A percentile compares a stretch with the other conserved stretches of the same genome.
Conservation (phyloP, 495 filamentous ascomycete species). For the Friedmanniomyces simplex region DNA sequence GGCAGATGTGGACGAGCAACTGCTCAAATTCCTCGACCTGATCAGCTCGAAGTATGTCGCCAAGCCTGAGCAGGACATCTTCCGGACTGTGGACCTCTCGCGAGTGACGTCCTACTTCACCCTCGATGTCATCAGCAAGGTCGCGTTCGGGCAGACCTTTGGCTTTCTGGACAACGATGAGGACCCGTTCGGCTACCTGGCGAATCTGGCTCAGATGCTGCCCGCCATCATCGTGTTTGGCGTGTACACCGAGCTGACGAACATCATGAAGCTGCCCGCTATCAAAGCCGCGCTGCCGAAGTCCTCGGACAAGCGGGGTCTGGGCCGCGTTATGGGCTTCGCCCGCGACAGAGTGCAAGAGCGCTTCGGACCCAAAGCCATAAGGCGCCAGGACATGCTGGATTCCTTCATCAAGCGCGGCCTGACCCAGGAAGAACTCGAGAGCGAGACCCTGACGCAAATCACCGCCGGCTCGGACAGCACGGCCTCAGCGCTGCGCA, state of each 20-base stretch:
- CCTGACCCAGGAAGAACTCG: constrained; percentile 32
- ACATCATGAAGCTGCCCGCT: constrained; percentile 24
- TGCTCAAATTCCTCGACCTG: constrained; percentile 32
- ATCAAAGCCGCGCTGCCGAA: constrained; percentile 28
- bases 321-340: constrained; percentile 28
- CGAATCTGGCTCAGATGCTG: constrained; percentile 23
- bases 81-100: constrained; percentile 38
- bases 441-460: constrained; percentile 35
- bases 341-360: constrained; percentile 23
- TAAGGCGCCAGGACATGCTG: constrained; percentile 35
- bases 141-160: constrained; percentile 45
- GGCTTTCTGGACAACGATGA: constrained; percentile 32
- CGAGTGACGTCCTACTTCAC: constrained; percentile 39
- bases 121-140: constrained; percentile 39
- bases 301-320: constrained; percentile 24
- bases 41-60: constrained; percentile 30
- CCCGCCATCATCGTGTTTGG: constrained; percentile 25
- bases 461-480: constrained; percentile 32
- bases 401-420: constrained; percentile 35
- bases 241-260: constrained; percentile 24
- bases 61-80: constrained; percentile 19
- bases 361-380: constrained; percentile 21
- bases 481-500: constrained; percentile 25
- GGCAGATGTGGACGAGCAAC: constrained; percentile 34
- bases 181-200: constrained; percentile 26